Evolutionary conservation across 441 rosid species (phyloP), one percentile per base, ranked within the genome.

Genomic region (Adansonia grandidieri): DNA sequence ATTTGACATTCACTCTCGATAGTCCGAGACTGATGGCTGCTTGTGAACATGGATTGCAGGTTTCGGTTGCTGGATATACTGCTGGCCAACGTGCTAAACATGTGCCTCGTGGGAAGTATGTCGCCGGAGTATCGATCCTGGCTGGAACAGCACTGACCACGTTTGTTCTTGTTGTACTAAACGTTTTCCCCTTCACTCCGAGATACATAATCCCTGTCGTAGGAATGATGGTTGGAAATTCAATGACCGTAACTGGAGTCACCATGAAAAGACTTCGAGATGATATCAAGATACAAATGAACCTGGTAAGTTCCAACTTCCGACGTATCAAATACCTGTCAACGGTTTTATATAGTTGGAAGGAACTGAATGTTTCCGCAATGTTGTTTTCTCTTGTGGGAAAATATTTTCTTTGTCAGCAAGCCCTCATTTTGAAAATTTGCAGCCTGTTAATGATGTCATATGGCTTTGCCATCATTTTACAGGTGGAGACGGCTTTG

Each of bases 221-320:
- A 5, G 97, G 99, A 42, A 95, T 95, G 99, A 82, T 92, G 98
- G 97, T 93, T 20, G 99, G 99, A 22, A 95, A 93, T 51, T 86
- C 97, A 7, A 95, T 95, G 98, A 91, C 94, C 0, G 98, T 89
- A 73, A 90, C 95, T 20, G 97, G 97, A 7, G 94, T 95, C 48
- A 88, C 97, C 1, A 92, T 93, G 99, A 95, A 92, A 84, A 87
- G 90, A 57, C 95, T 95, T 28, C 89, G 95, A 9, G 94, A 91
- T 14, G 99, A 93, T 82, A 88, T 93, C 86, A 95, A 89, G 85
- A 76, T 84, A 44, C 99, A 95, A 76, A 79, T 86, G 54, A 89
- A 73, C 81, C 80, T 90, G 90, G 96, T 94, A 84, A 47, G 83
- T 40, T 48, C 66, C n/a, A 58, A 17, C 63, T 58, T 58, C 28